These are phyloP conservation scores for Fagopyrum homotropicum DNA, from an alignment of 148 eudicot species.

Conservation along the genomic window DNA sequence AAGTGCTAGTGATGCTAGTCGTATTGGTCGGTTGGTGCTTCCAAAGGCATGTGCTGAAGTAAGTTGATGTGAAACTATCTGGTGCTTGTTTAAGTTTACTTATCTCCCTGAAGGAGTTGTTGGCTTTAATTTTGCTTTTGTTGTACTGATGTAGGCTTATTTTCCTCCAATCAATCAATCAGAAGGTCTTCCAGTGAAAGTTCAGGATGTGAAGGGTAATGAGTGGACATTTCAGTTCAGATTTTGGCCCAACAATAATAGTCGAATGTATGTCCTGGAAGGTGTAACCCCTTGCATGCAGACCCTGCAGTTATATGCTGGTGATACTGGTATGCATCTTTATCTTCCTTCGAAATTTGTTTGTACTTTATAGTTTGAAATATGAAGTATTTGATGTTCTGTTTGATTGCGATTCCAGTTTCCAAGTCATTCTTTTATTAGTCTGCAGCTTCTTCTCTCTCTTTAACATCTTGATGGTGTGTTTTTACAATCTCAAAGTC, in stretches of 20 bases:
- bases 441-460: background rate
- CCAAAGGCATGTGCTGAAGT: slow-evolving; percentile 99
- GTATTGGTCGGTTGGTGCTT: slow-evolving; percentile 93
- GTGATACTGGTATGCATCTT: slow-evolving; percentile 72
- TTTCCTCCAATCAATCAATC: slow-evolving; percentile 87
- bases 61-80: slow-evolving; percentile 20
- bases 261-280: slow-evolving; percentile 99
- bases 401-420: background rate
- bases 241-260: slow-evolving; percentile 98
- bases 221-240: slow-evolving; percentile 99
- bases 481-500: background rate
- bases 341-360: background rate
- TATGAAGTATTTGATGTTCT: background rate
- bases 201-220: slow-evolving; percentile 91
- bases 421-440: background rate
- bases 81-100: background rate
- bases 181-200: slow-evolving; percentile 79
- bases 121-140: slow-evolving; percentile 9
- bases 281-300: slow-evolving; percentile 98
- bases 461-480: background rate
- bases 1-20: slow-evolving; percentile 99
- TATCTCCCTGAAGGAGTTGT: background rate
- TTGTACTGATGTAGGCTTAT: slow-evolving; percentile 57
- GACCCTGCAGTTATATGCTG: slow-evolving; percentile 92
- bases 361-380: background rate